Base-by-base conservation (phyloP, 1,284 basidiomycete genomes). In the Paramarasmius palmivorus region DNA sequence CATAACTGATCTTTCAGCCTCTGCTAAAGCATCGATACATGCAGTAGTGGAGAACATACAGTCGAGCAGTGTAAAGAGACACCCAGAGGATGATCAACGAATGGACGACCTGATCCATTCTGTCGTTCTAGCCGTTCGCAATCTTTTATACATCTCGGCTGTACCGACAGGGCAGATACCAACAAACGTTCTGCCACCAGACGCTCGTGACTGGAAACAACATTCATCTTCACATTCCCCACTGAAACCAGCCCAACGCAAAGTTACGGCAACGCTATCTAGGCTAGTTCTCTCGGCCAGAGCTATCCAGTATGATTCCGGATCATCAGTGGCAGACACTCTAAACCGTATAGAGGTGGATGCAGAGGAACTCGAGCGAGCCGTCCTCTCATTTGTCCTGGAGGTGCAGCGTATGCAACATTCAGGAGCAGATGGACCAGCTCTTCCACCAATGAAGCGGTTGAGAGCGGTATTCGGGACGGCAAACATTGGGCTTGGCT, bases 251-350 rank as follows among this genome's bases (percentile, higher is more conserved):
- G 82, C 83, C 0, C 88, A 90, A 56, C 77, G 88, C 38, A 89
- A 88, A 61, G 88, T 91, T 25, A 90, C 88, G 2, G 88, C 88
- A 12, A 90, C 88, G 1, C 71, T 90, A 17, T 91, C 88, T 8
- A 83, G 90, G 62, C 71, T 90, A 15, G 88, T 90, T 8, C 73
- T 90, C 2, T 90, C 88, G 6, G 86, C 88, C 22, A 80, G 89
- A 44, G 88, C 88, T 0, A 83, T 90, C 72, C 82, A 87, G 62
- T 90, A 89, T 57, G 86, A 90, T 63, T 86, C 86, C 0, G 83
- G 82, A 17, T 76, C 81, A 2, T 75, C 81, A 19, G 66, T 78
- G 15, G 69, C 76, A 12, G 86, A 91, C 57, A 85, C 86, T n/a
- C 76, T 84, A 2, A 81, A 79, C 57, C 81, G 88, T 34, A 88